Percentiles rank a stretch among this genome's conserved stretches.
Conservation (phyloP, 164 flowering plant species). For the Litsea cubeba region DNA sequence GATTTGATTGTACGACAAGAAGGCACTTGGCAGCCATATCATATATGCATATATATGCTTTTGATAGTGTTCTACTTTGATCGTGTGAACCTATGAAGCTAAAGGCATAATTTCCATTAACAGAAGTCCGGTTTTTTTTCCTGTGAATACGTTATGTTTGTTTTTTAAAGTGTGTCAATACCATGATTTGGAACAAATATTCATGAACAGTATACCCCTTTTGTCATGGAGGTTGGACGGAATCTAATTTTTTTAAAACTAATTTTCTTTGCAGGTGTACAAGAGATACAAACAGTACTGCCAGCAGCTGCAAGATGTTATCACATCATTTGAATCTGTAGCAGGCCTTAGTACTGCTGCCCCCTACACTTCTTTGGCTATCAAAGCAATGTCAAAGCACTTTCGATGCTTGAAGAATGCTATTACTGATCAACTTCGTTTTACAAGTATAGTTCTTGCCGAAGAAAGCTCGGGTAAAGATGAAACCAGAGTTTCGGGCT, state of each 20-base stretch:
- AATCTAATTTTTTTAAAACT: neutral
- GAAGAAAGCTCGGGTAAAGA: conserved; percentile 27
- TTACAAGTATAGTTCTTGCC: conserved; percentile 30
- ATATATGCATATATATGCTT: too few species aligned
- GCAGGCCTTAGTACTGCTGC: conserved; percentile 75
- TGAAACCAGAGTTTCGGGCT: conserved; percentile 27
- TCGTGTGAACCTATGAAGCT: neutral
- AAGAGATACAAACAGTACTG: conserved; percentile 71
- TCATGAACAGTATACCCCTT: neutral
- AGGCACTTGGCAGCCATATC: too few species aligned
- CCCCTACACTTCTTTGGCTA: conserved; percentile 59
- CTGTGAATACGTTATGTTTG: neutral
- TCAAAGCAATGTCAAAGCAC: conserved; percentile 68
- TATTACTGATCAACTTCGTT: conserved; percentile 60
- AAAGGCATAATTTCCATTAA: neutral
- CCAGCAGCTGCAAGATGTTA: conserved; percentile 71
- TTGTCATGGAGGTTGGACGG: neutral
- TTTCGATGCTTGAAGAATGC: conserved; percentile 63
- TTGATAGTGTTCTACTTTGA: too few species aligned
- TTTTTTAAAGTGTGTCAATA: neutral
- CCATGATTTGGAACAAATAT: neutral
- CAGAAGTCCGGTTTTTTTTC: neutral
- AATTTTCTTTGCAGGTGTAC: conserved; percentile 43
- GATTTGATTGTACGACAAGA: too few species aligned
- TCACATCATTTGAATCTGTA: conserved; percentile 76